Evolutionary conservation across 306 rosid genomes (phyloP).

Genomic region (Hippophae tibetana): DNA sequence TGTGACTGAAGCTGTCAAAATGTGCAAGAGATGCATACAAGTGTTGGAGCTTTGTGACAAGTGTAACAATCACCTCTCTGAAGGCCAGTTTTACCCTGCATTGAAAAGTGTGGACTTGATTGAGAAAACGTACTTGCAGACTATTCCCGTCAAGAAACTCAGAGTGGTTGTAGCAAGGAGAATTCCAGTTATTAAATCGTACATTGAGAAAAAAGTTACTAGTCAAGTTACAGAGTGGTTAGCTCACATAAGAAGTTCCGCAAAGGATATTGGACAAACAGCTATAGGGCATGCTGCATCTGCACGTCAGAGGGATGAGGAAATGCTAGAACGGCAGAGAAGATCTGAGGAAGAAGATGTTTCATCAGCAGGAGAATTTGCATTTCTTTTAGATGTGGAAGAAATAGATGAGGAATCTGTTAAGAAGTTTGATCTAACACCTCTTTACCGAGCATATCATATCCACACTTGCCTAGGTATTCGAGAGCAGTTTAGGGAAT

Average conservation of each 20-base stretch:
- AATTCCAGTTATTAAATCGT: slow-evolving; percentile 65
- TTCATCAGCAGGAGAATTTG: slow-evolving; percentile 36
- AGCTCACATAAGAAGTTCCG: slow-evolving; percentile 72
- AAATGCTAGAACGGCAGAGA: slow-evolving; percentile 59
- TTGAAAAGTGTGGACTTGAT: slow-evolving; percentile 71
- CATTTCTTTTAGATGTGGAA: slow-evolving; percentile 56
- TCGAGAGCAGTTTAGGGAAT: slow-evolving; percentile 65
- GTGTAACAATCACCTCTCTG: slow-evolving; percentile 67
- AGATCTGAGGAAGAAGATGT: slow-evolving; percentile 50
- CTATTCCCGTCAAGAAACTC: slow-evolving; percentile 58
- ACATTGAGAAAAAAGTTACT: slow-evolving; percentile 68
- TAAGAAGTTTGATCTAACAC: slow-evolving; percentile 69
- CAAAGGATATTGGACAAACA: slow-evolving; percentile 66
- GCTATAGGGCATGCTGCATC: slow-evolving; percentile 65
- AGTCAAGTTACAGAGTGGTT: slow-evolving; percentile 89
- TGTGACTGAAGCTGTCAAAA: slow-evolving; percentile 69
- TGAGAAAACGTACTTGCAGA: slow-evolving; percentile 54
- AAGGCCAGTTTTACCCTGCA: slow-evolving; percentile 63
- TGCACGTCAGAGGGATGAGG: slow-evolving; percentile 69
- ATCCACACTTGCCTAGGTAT: slow-evolving; percentile 78
- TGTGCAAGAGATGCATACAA: slow-evolving; percentile 59
- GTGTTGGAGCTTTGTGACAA: slow-evolving; percentile 87
- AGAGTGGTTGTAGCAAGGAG: slow-evolving; percentile 53
- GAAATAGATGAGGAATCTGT: slow-evolving; percentile 63
- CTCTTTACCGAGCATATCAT: slow-evolving; percentile 86